These are phyloP conservation scores for Tremella fuciformis DNA, from an alignment of 768 basidiomycete species.

Conservation along the genomic window DNA sequence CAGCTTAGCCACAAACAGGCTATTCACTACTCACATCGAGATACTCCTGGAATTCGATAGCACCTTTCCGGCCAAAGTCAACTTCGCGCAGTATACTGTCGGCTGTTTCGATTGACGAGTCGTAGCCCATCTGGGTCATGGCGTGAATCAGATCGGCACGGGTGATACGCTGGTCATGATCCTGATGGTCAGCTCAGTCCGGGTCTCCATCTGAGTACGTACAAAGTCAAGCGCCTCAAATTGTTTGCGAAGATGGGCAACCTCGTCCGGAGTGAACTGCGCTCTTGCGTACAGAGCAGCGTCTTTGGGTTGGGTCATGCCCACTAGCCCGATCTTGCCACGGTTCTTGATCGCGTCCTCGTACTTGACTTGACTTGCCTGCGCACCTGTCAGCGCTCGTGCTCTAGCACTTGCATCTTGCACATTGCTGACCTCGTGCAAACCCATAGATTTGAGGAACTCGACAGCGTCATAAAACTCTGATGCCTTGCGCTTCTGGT, in stretches of 20 bases:
- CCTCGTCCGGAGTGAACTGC: slow-evolving; percentile 60
- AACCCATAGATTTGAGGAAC: slow-evolving; percentile 83
- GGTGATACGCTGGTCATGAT: slow-evolving; percentile 59
- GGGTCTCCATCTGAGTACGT: slow-evolving; percentile 13
- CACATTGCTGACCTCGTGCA: slow-evolving; percentile 54
- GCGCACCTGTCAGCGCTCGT: slow-evolving; percentile 3
- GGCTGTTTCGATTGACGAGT: slow-evolving; percentile 46
- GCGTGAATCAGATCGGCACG: slow-evolving; percentile 70
- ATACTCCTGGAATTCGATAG: slow-evolving; percentile 78
- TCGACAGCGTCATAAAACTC: slow-evolving; percentile 64
- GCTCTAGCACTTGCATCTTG: neutral
- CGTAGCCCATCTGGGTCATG: slow-evolving; percentile 70
- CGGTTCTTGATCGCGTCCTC: slow-evolving; percentile 37
- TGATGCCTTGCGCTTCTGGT: slow-evolving; percentile 57
- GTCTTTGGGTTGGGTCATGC: slow-evolving; percentile 41
- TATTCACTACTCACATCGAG: slow-evolving; percentile 63
- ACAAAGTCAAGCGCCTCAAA: slow-evolving; percentile 52
- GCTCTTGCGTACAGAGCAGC: slow-evolving; percentile 56
- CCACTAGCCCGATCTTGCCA: slow-evolving; percentile 33
- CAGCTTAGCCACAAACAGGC: slow-evolving; percentile 5
- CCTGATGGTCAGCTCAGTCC: slow-evolving; percentile 32
- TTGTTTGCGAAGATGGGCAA: slow-evolving; percentile 53
- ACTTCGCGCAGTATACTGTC: slow-evolving; percentile 52
- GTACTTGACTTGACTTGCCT: slow-evolving; percentile 43
- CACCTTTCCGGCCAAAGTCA: slow-evolving; percentile 54